Evolutionary conservation across 169 alveolate species (phyloP), one percentile per base, ranked within the genome.

Genomic region (Plasmodium inui): DNA sequence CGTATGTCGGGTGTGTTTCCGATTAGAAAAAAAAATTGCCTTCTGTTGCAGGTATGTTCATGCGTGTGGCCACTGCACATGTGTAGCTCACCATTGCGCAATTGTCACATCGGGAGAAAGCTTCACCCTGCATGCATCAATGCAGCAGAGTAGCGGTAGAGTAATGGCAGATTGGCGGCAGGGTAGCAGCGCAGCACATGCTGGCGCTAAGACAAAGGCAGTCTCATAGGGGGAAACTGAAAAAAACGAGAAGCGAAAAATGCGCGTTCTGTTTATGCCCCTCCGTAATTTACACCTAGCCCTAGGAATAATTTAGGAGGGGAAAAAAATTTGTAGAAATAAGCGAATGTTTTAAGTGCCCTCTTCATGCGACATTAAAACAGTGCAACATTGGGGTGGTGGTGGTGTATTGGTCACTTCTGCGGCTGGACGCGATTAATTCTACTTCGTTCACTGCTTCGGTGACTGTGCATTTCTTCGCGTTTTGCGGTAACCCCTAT

Each of bases 311-410:
- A 83, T 41, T 83, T 10, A 17, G 73, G 28, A n/a, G 46, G 28
- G 6, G 7, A 83, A 72, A 70, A 39, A n/a, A 83, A 41, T 70
- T 83, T 70, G 30, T 83, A 83, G 92, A 83, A 83, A 67, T 83
- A 71, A 67, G 71, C n/a, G 37, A 72, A 67, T 70, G 73, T 67
- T 22, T 39, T 71, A 22, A 17, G 30, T 26, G 72, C 10, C 41
- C 71, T 30, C 70, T 26, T 71, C 53, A 34, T 67, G 19, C 32
- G 28, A n/a, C 55, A 26, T 82, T 55, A 37, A 37, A 79, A 79
- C 19, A 79, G 37, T 17, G 61, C 30, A 28, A 39, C 76, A 67
- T 67, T 67, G 26, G 12, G 9, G 32, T 53, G 19, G 14, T n/a
- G 74, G 37, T 2, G 76, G 76, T 34, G 76, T 67, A 39, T 26